A percentile compares a stretch with the other conserved stretches of the same genome.
Conservation (phyloP, 2,329 filamentous ascomycete genomes). For the Colletotrichum sp. region DNA sequence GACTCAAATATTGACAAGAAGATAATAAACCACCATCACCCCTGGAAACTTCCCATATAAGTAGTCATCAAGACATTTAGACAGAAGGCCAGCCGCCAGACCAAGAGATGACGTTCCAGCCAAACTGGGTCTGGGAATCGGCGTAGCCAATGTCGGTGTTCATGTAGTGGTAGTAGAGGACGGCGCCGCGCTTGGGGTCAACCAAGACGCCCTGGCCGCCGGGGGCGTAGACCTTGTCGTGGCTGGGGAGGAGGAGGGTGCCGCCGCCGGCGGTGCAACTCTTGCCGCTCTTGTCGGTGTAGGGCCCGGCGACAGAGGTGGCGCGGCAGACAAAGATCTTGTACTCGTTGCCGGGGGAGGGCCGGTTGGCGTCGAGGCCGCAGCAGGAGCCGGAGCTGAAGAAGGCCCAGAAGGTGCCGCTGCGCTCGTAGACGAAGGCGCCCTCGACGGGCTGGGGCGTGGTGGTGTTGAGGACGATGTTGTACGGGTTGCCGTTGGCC, state of each 20-base stretch:
- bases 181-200: constrained; percentile 31
- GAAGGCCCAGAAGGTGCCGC: constrained; percentile 68
- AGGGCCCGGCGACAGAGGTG: constrained; percentile 54
- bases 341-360: constrained; percentile 66
- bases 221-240: constrained; percentile 67
- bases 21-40: not conserved
- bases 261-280: constrained; percentile 66
- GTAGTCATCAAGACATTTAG: not conserved
- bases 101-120: constrained; percentile 55
- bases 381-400: constrained; percentile 68
- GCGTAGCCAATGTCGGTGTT: constrained; percentile 36
- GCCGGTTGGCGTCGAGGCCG: constrained; percentile 54
- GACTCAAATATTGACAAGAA: constrained; percentile 5
- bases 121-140: constrained; percentile 52
- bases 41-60: not conserved
- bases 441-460: constrained; percentile 62
- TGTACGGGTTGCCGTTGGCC: constrained; percentile 32
- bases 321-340: constrained; percentile 70
- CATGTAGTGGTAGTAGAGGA: constrained; percentile 52
- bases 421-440: constrained; percentile 58
- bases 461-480: constrained; percentile 58
- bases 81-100: constrained; percentile 52
- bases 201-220: constrained; percentile 60
- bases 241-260: constrained; percentile 63
- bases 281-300: constrained; percentile 60